phyloP scores from a whole-genome alignment of 345 rosid genomes.

The Brassica nigra region DNA sequence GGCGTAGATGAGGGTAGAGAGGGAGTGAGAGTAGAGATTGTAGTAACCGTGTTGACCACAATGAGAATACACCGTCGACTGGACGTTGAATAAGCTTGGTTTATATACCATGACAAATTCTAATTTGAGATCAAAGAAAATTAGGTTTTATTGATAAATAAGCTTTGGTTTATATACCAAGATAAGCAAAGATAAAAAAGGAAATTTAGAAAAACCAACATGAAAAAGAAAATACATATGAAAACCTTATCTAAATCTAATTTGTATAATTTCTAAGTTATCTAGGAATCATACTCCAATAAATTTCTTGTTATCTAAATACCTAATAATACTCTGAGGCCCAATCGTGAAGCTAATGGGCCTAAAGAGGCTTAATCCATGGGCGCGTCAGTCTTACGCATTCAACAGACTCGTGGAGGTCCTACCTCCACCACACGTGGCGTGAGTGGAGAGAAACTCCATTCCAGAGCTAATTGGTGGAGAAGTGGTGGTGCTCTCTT shows the following conservation, averaged over 20 bases:
- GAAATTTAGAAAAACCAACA: background rate
- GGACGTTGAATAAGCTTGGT: too few species aligned
- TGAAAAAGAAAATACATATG: background rate
- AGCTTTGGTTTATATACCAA: background rate
- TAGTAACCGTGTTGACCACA: too few species aligned
- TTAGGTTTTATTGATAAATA: background rate
- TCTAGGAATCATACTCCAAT: background rate
- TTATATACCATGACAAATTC: background rate
- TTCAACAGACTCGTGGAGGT: slow-evolving; percentile 9
- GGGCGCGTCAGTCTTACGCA: slow-evolving; percentile 27
- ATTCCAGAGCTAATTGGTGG: slow-evolving; percentile 28
- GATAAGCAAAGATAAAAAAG: background rate
- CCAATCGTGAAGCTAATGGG: background rate
- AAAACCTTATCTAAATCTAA: background rate
- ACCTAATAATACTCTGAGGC: background rate
- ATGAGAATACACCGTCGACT: too few species aligned
- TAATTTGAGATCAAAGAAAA: background rate
- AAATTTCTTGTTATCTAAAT: too few species aligned
- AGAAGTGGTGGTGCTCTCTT: background rate
- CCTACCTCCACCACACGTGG: background rate
- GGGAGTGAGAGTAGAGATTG: too few species aligned
- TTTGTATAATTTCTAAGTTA: too few species aligned
- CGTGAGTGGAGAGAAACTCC: slow-evolving; percentile 34
- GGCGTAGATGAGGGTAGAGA: too few species aligned
- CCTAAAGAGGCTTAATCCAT: background rate